phyloP scores from a whole-genome alignment of 2,329 filamentous ascomycete genomes.

The Cladorrhinum sp. region DNA sequence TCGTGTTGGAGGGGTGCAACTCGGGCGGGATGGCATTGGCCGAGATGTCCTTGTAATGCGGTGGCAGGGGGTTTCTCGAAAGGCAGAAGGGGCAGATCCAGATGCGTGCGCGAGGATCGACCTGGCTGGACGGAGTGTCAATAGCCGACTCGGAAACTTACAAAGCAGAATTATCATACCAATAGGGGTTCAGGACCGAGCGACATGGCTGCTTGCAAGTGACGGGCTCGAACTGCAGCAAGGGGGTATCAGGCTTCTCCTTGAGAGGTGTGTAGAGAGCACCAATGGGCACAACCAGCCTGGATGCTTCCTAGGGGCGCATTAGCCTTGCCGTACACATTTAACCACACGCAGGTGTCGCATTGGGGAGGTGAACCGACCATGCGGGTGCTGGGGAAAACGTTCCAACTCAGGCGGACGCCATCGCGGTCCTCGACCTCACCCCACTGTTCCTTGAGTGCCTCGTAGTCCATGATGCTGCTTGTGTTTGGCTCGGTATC shows the following conservation, averaged over 20 bases:
- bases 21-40: conserved; percentile 79
- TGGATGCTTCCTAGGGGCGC: conserved; percentile 73
- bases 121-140: conserved; percentile 54
- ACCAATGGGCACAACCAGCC: conserved; percentile 92
- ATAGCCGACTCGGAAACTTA: conserved; percentile 2
- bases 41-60: conserved; percentile 88
- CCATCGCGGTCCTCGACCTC: conserved; percentile 97
- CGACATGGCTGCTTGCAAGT: conserved; percentile 95
- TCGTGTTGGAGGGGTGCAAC: conserved; percentile 76
- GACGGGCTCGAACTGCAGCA: conserved; percentile 93
- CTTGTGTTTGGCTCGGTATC: background rate
- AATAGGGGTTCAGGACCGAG: conserved; percentile 94
- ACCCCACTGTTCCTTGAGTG: conserved; percentile 91
- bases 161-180: conserved; percentile 51
- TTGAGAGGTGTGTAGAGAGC: conserved; percentile 94
- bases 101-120: conserved; percentile 76
- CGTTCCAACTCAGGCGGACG: conserved; percentile 95
- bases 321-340: conserved; percentile 26
- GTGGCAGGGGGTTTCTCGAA: conserved; percentile 75
- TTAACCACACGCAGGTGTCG: background rate
- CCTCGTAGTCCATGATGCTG: conserved; percentile 78
- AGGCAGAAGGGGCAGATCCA: conserved; percentile 91
- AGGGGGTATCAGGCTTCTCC: conserved; percentile 83
- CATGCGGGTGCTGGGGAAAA: conserved; percentile 97
- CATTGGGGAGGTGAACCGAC: conserved; percentile 45